Evolutionary conservation across 2,329 filamentous ascomycete genomes (phyloP), one percentile per base, ranked within the genome.

Genomic region (Paecilomyces formosus): DNA sequence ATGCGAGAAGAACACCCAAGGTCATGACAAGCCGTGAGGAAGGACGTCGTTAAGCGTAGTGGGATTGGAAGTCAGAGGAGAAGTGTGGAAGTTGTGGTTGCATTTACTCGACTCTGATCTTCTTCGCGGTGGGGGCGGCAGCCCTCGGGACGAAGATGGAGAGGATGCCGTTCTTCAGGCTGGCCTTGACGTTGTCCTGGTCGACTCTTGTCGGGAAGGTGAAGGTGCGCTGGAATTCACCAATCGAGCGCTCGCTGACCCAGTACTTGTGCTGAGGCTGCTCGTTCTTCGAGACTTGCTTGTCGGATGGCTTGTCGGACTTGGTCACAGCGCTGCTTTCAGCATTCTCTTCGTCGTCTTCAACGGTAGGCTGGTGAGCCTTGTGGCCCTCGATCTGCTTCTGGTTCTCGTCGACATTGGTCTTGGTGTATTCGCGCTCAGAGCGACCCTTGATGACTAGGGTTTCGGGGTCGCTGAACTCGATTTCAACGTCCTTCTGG

Each of bases 171-270:
- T 86, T 80, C 76, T 82, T 85, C 70, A 87, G 68, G 56, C 73
- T 81, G 21, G 84, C 84, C 72, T 80, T 84, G 64, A 86, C 84
- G n/a, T 72, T 75, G 31, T 86, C 83, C 66, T 85, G 83, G 62
- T 85, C 78, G 55, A 87, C 80, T 31, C 79, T 74, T 2, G 74
- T 72, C 1, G 84, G 82, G 76, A 87, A 86, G 59, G 72, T 76
- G 72, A 87, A 86, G 54, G 76, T 78, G 65, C 84, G 79, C 60
- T 81, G 78, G 74, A 87, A 87, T 57, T 82, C 79, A 62, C 84
- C 84, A 12, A 84, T 75, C 0, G 78, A 79, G 64, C 84, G 82
- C 71, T 87, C 84, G 56, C 75, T 79, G 57, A 85, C 78, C 84
- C 83, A 86, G 74, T 81, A 86, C 62, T 78, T 80, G 55, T 76